These are phyloP conservation scores for Thielaviopsis euricoi DNA, from an alignment of 2,329 filamentous ascomycete genomes.

Conservation along the genomic window DNA sequence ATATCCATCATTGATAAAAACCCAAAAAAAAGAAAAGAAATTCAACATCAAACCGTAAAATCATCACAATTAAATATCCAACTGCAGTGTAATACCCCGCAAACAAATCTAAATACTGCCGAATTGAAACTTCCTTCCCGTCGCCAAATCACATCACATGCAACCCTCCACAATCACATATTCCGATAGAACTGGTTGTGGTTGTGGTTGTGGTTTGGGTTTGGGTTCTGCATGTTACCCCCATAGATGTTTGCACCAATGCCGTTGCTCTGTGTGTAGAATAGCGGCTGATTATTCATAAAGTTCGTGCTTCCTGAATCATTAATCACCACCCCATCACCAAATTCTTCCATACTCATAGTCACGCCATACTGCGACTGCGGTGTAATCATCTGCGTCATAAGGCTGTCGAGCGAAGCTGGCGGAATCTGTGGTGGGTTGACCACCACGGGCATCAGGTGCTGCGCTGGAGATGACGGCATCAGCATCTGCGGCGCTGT, in stretches of 20 bases:
- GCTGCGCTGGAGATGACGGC: slow-evolving; percentile 5
- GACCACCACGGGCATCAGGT: neutral
- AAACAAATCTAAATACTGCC: too few species aligned
- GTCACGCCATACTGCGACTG: neutral
- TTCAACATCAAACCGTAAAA: too few species aligned
- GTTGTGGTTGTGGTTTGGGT: neutral
- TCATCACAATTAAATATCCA: too few species aligned
- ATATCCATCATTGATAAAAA: too few species aligned
- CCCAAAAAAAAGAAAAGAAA: too few species aligned
- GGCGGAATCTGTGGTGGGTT: neutral
- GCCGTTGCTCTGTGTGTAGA: neutral
- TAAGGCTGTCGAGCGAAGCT: neutral
- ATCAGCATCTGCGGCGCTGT: neutral
- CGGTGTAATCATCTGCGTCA: neutral
- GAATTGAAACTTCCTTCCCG: too few species aligned
- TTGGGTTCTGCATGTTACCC: neutral
- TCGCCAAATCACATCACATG: neutral
- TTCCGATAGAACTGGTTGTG: neutral
- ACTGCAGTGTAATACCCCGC: too few species aligned
- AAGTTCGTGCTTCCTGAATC: neutral
- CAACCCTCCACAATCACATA: neutral
- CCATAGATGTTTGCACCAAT: neutral
- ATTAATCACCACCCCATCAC: neutral
- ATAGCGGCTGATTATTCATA: neutral
- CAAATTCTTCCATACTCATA: neutral